Percentiles rank a stretch among this genome's conserved stretches.
Conservation (phyloP, 2,329 filamentous ascomycete species). For the Diaporthe australafricana region DNA sequence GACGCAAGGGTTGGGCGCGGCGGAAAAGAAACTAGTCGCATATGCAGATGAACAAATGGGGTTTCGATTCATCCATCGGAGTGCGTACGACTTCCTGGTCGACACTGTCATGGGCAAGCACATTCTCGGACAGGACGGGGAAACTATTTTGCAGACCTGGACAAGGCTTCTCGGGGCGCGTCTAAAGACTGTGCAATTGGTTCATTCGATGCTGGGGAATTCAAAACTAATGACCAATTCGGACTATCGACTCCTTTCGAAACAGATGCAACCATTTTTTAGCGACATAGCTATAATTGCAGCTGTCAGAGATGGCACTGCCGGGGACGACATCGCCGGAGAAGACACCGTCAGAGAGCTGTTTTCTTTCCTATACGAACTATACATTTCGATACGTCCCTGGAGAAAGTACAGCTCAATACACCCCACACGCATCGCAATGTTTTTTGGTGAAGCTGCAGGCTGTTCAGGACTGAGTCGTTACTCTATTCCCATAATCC, state of each 20-base stretch:
- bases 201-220: neutral
- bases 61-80: neutral
- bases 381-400: neutral
- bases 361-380: neutral
- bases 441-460: neutral
- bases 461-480: neutral
- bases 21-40: neutral
- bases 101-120: neutral
- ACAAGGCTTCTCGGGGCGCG: neutral
- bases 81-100: constrained; percentile 38
- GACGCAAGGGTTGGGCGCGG: neutral
- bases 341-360: too few relatives aligned
- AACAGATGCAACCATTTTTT: neutral
- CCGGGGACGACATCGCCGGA: too few relatives aligned
- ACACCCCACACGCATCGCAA: neutral
- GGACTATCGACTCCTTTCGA: too few relatives aligned
- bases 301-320: neutral
- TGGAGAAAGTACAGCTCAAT: accelerated
- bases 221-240: too few relatives aligned
- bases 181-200: neutral
- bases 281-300: neutral
- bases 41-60: neutral
- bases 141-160: neutral
- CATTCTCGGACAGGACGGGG: neutral
- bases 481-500: neutral